Conservation (phyloP, 371 early-diverging fungal genomes). For the Mucor saturninus region DNA sequence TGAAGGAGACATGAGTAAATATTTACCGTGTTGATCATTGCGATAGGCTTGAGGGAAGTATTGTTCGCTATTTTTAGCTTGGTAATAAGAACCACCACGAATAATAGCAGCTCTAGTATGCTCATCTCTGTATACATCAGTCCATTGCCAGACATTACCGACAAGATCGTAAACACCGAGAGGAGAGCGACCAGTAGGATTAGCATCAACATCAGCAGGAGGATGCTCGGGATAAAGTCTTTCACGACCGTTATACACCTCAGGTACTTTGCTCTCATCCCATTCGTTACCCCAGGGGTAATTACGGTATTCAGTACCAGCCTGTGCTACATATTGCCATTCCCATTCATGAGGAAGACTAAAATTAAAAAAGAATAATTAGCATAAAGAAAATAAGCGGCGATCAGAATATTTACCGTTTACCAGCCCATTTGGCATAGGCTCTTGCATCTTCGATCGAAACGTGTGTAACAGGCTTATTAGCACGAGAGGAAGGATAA, state of each 20-base stretch:
- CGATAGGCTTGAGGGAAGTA: constrained; percentile 40
- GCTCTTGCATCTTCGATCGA: constrained; percentile 41
- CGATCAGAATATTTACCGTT: constrained; percentile 22
- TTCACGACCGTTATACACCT: constrained; percentile 34
- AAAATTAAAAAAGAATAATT: background rate
- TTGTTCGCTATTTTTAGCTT: constrained; percentile 19
- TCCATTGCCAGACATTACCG: constrained; percentile 42
- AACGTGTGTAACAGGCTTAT: constrained; percentile 38
- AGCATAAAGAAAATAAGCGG: background rate
- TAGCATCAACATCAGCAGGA: constrained; percentile 37
- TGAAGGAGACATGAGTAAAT: constrained; percentile 33
- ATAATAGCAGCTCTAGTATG: constrained; percentile 35
- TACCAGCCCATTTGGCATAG: constrained; percentile 42
- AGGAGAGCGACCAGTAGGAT: constrained; percentile 27
- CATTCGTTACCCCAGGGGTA: constrained; percentile 40
- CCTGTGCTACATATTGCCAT: constrained; percentile 42
- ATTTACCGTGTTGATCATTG: constrained; percentile 35
- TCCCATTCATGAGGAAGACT: constrained; percentile 45
- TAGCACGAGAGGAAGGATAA: constrained; percentile 31
- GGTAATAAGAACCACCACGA: constrained; percentile 39
- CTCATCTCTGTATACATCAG: constrained; percentile 35
- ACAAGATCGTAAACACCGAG: constrained; percentile 38
- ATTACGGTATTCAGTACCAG: constrained; percentile 28
- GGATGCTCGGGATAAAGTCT: constrained; percentile 37
- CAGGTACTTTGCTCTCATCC: constrained; percentile 31